Percentiles rank a stretch among this genome's conserved stretches.
Evolutionary conservation across 345 rosid species (phyloP).

Genomic region (Geranium rotundifolium): DNA sequence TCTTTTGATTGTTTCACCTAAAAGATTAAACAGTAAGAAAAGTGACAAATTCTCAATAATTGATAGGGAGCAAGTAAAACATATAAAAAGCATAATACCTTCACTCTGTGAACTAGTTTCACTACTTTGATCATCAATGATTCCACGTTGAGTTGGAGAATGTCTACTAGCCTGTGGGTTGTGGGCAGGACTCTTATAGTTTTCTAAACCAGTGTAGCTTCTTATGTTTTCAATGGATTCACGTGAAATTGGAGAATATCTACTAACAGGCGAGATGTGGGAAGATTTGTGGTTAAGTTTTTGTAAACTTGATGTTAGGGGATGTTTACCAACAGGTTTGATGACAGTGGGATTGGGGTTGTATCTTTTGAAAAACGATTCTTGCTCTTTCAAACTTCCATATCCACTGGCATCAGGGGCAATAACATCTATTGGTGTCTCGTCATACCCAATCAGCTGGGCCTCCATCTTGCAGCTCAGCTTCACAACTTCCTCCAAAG

Average conservation of each 20-base stretch:
- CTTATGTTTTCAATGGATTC: neutral
- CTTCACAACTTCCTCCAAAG: constrained; percentile 50
- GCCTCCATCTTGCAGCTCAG: constrained; percentile 38
- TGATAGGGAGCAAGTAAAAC: too few species aligned
- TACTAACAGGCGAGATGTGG: too few species aligned
- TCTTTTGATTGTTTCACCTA: constrained; percentile 26
- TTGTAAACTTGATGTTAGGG: neutral
- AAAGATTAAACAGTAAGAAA: neutral
- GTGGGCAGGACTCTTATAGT: too few species aligned
- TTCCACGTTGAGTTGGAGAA: too few species aligned
- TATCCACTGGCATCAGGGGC: constrained; percentile 13
- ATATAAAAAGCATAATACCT: too few species aligned
- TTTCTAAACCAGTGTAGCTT: too few species aligned
- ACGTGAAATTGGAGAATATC: too few species aligned
- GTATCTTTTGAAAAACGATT: constrained; percentile 8
- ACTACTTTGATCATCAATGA: too few species aligned
- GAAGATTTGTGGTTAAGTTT: too few species aligned
- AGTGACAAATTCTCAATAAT: neutral
- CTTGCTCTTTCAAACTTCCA: constrained; percentile 21
- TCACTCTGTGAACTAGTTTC: too few species aligned
- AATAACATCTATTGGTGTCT: constrained; percentile 42
- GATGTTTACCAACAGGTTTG: constrained; percentile 13
- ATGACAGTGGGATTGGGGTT: constrained; percentile 9
- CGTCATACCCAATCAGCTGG: constrained; percentile 70
- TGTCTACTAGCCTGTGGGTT: too few species aligned